phyloP scores from a whole-genome alignment of 2,329 filamentous ascomycete genomes.

The Cytospora piceae region DNA sequence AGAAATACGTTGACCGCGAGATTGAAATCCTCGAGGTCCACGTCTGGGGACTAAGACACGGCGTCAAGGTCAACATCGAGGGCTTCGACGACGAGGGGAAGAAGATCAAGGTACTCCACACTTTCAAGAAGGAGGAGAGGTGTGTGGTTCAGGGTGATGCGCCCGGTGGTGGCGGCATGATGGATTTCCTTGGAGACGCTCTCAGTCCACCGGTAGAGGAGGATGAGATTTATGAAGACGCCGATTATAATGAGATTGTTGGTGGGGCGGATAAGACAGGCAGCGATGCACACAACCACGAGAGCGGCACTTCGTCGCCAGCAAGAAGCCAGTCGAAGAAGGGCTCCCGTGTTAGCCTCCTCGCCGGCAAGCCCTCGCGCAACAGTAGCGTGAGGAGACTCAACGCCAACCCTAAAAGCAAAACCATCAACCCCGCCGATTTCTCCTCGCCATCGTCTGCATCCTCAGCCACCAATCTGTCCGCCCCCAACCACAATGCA shows the following conservation, averaged over 20 bases:
- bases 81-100: constrained; percentile 89
- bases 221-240: constrained; percentile 44
- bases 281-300: constrained; percentile 23
- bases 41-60: constrained; percentile 83
- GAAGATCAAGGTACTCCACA: constrained; percentile 81
- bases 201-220: constrained; percentile 35
- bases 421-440: constrained; percentile 37
- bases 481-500: constrained; percentile 20
- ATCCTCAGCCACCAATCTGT: constrained; percentile 27
- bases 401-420: constrained; percentile 34
- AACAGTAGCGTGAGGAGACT: constrained; percentile 28
- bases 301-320: constrained; percentile 33
- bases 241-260: constrained; percentile 28
- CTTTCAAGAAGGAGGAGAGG: constrained; percentile 74
- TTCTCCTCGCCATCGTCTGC: constrained; percentile 16
- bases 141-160: constrained; percentile 65
- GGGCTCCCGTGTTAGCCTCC: constrained; percentile 30
- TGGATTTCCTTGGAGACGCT: constrained; percentile 56
- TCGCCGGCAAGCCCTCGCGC: constrained; percentile 6
- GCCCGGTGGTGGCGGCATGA: constrained; percentile 52
- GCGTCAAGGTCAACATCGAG: constrained; percentile 85
- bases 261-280: constrained; percentile 13
- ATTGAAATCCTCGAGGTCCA: constrained; percentile 89
- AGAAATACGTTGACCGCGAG: constrained; percentile 79
- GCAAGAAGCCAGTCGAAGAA: constrained; percentile 32